Base-by-base conservation (phyloP, 768 basidiomycete species). In the Kwoniella dejecticola region DNA sequence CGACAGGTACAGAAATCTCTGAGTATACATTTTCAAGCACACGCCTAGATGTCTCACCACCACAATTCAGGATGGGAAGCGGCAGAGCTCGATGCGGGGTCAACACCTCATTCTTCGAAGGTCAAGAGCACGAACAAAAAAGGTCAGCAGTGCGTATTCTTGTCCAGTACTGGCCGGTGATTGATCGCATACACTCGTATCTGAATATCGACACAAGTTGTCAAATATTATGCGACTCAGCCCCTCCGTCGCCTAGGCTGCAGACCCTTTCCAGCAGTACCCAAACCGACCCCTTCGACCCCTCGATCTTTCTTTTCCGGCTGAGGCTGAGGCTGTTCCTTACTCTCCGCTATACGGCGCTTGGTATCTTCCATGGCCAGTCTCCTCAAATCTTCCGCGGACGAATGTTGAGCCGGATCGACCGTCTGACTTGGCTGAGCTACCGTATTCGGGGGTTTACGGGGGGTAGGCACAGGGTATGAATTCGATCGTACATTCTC, bases 321-420 rank as follows among this genome's bases (percentile, higher is more conserved):
- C 23, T 46, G 3, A n/a, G 10, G 54, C 11, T 47, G 29, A n/a
- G n/a, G n/a, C 15, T 46, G 10, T 40, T 41, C 41, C 38, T 29
- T 29, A 24, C 27, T 48, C 36, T 69, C 46, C 2, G 38, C 36
- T 27, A 75, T 72, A 26, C 74, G 56, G 29, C 69, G 30, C 48
- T 71, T 72, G 10, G 74, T 75, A 61, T 75, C 74, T 42, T 72
- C 74, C 62, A 69, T 66, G 8, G 74, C 60, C 11, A 75, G 47
- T 42, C 31, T 64, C 26, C 74, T 58, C 31, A 75, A 58, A 12
- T 72, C 68, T 26, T 75, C 74, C 27, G 57, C 36, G 4, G 69
- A 63, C 27, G 56, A 46, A 44, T 69, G 42, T 24, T 53, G n/a
- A 11, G 44, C 41, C 2, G 70, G 74, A 50, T 75, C 69, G 21